These are phyloP conservation scores for Aspergillus asperescens DNA, from an alignment of 495 filamentous ascomycete genomes.

Conservation along the genomic window DNA sequence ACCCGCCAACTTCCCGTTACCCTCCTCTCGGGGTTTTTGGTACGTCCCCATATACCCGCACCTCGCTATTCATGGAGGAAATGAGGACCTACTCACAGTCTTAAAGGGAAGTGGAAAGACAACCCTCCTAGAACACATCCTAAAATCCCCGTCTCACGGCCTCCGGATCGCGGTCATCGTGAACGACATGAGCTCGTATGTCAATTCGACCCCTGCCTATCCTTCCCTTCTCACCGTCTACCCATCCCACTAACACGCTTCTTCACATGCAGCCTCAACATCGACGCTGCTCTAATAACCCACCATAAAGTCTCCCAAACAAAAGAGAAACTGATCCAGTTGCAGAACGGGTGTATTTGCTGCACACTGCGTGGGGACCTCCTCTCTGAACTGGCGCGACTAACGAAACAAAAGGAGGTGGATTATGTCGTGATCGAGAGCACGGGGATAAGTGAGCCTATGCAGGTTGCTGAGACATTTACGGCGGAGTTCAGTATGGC, in stretches of 20 bases:
- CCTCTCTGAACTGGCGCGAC: slow-evolving; percentile 46
- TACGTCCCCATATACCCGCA: slow-evolving; percentile 12
- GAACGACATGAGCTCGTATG: slow-evolving; percentile 52
- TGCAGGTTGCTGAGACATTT: slow-evolving; percentile 60
- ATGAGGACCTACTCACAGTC: too few species aligned
- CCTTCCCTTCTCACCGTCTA: background rate
- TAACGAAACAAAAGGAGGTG: slow-evolving; percentile 45
- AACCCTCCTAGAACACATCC: slow-evolving; percentile 52
- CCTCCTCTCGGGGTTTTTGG: slow-evolving; percentile 44
- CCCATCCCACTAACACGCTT: background rate
- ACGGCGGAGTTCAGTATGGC: slow-evolving; percentile 44
- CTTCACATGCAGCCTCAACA: slow-evolving; percentile 40
- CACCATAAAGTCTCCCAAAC: slow-evolving; percentile 47
- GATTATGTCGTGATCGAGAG: slow-evolving; percentile 58
- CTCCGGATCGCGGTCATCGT: slow-evolving; percentile 52
- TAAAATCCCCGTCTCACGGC: slow-evolving; percentile 49
- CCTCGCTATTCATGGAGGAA: too few species aligned
- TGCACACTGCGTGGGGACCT: slow-evolving; percentile 56
- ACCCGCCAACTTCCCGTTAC: slow-evolving; percentile 38
- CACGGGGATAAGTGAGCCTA: slow-evolving; percentile 56
- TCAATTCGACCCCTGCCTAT: too few species aligned
- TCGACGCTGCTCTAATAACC: slow-evolving; percentile 51
- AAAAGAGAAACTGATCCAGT: slow-evolving; percentile 53
- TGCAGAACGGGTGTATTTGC: slow-evolving; percentile 61
- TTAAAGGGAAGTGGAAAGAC: slow-evolving; percentile 55